Percentiles rank a stretch among this genome's conserved stretches.
Evolutionary conservation across 495 filamentous ascomycete genomes (phyloP).

Genomic region (Usnea hakonensis): DNA sequence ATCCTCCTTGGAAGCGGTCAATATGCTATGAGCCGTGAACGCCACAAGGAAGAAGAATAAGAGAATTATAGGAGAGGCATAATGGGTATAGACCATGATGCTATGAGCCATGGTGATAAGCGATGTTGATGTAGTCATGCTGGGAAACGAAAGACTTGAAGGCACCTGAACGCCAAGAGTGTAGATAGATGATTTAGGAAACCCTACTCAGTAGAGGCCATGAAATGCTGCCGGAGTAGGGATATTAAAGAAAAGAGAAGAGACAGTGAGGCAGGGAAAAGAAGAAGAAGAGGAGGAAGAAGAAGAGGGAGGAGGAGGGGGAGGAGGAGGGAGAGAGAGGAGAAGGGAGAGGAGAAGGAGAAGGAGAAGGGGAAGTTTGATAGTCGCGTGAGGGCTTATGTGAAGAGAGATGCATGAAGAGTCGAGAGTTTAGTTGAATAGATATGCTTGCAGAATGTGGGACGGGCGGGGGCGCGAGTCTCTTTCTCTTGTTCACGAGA

Average conservation of each 20-base stretch:
- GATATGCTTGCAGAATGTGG: no score
- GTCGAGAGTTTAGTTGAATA: no score
- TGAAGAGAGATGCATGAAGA: background rate
- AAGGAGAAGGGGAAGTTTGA: background rate
- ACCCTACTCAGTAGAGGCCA: background rate
- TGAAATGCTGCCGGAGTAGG: background rate
- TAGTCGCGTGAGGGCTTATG: slow-evolving; percentile 14
- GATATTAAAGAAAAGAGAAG: background rate
- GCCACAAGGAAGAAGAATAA: slow-evolving; percentile 58
- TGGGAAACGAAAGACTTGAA: background rate
- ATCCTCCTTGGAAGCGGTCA: slow-evolving; percentile 36
- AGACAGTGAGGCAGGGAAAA: no score
- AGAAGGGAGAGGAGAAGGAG: background rate
- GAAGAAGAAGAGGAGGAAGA: background rate
- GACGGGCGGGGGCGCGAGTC: no score
- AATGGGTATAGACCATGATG: slow-evolving; percentile 47
- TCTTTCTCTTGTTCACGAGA: no score
- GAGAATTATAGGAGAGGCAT: slow-evolving; percentile 57
- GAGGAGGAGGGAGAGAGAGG: slow-evolving; percentile 2
- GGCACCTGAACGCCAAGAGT: background rate
- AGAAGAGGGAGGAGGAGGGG: background rate
- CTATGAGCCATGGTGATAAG: slow-evolving; percentile 29
- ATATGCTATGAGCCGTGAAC: slow-evolving; percentile 56
- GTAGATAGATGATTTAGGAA: background rate
- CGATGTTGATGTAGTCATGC: background rate